A percentile compares a stretch with the other conserved stretches of the same genome.
These are phyloP conservation scores for Heimioporus sp. DNA, from an alignment of 768 basidiomycete genomes.

Conservation along the genomic window DNA sequence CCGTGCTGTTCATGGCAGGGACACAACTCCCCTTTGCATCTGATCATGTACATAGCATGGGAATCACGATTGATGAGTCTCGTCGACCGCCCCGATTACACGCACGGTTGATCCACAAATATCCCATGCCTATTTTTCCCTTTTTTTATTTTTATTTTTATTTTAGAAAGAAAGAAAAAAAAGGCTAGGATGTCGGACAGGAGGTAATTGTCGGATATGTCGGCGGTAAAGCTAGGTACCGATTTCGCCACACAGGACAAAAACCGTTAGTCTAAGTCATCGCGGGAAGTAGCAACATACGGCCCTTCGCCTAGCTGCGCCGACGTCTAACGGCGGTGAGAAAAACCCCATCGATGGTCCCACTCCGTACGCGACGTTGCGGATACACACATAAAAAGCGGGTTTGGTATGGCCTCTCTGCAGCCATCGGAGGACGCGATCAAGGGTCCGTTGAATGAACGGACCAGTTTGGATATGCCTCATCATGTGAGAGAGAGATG, in stretches of 20 bases:
- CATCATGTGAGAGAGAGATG: slow-evolving; percentile 22
- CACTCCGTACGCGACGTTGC: slow-evolving; percentile 2
- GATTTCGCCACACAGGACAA: slow-evolving; percentile 15
- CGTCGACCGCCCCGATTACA: slow-evolving; percentile 19
- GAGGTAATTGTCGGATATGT: slow-evolving; percentile 18
- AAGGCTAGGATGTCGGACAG: slow-evolving; percentile 11
- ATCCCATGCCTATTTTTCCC: neutral
- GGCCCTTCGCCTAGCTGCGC: neutral
- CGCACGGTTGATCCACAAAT: slow-evolving; percentile 9
- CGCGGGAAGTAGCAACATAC: slow-evolving; percentile 17
- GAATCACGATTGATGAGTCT: slow-evolving; percentile 19
- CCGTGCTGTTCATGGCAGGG: slow-evolving; percentile 24
- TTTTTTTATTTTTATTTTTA: too few relatives aligned
- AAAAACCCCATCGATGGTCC: slow-evolving; percentile 4
- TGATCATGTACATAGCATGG: slow-evolving; percentile 21
- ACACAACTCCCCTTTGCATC: neutral
- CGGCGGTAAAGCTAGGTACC: slow-evolving; percentile 20
- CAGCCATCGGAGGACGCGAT: neutral
- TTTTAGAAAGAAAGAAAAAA: neutral
- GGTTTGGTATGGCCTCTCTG: slow-evolving; percentile 3
- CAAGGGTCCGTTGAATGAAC: slow-evolving; percentile 13
- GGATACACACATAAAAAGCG: slow-evolving; percentile 3
- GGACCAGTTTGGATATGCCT: slow-evolving; percentile 11
- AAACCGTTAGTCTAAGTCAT: slow-evolving; percentile 13
- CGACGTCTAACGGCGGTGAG: slow-evolving; percentile 9